Percentiles rank a stretch among this genome's conserved stretches.
Conservation (phyloP, 805 yeast genomes). For the Saturnispora silvae region DNA sequence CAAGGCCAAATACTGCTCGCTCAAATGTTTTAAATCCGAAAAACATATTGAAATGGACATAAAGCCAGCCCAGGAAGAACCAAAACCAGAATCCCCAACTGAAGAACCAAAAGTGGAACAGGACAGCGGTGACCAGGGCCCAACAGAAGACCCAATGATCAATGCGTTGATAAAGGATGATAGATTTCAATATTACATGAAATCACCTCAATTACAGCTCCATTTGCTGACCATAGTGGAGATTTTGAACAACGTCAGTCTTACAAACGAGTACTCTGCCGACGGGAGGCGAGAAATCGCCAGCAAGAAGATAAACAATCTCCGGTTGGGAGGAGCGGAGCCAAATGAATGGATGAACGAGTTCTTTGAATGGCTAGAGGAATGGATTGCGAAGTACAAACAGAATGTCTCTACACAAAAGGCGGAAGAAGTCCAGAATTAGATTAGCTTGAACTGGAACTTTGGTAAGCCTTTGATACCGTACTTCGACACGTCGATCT, state of each 20-base stretch:
- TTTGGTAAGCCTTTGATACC: constrained; percentile 28
- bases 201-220: constrained; percentile 41
- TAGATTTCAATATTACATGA: constrained; percentile 34
- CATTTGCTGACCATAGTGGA: constrained; percentile 42
- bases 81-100: not conserved
- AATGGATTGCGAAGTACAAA: constrained; percentile 9
- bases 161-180: constrained; percentile 30
- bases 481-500: constrained; percentile 26
- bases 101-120: not conserved
- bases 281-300: constrained; percentile 54
- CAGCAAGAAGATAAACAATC: constrained; percentile 45
- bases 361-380: constrained; percentile 26
- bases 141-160: constrained; percentile 19
- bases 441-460: constrained; percentile 11
- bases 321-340: constrained; percentile 56
- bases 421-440: not conserved
- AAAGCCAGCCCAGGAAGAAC: constrained; percentile 1
- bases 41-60: constrained; percentile 24
- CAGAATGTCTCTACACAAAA: too few species aligned
- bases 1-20: constrained; percentile 41
- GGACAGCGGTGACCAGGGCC: not conserved
- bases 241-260: constrained; percentile 35
- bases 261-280: constrained; percentile 37
- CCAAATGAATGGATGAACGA: constrained; percentile 63
- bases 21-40: constrained; percentile 47